Base-by-base conservation (phyloP, 75 land plant species). In the Selaginella tamariscina region DNA sequence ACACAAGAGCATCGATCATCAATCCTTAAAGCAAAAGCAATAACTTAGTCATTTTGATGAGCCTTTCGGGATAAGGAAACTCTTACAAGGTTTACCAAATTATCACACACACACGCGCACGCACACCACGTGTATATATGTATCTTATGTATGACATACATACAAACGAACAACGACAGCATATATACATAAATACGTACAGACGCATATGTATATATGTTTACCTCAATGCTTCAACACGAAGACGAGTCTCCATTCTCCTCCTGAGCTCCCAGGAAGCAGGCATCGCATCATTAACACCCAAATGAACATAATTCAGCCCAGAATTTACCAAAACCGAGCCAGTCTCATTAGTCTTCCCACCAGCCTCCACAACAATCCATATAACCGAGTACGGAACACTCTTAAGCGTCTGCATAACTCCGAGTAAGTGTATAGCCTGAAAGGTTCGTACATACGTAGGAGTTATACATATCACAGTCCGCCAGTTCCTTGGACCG, bases 321-420 rank as follows among this genome's bases (percentile, higher is more conserved):
- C 83, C 70, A 1, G 95, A 83, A 60, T 73, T 66, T 11, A 66
- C 56, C 32, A 92, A 44, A 23, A 92, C 20, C 11, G 76, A 32
- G 13, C 81, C 82, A 15, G 98, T 92, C 78, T 92, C 98, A 56
- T 81, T 83, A 1, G 84, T 68, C 2, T 24, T 44, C 0, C 90
- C 90, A 27, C 86, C 95, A 30, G 98, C 98, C 66, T 92, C 98
- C 0, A 89, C 82, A 13, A 92, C 98, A 65, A 92, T 84, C 98
- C 95, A 92, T 0, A 82, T 82, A 1, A 92, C 70, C 22, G 77
- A 80, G 56, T 80, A 82, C 2, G 89, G 95, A 29, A 81, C 79
- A 57, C 75, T 72, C 77, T 79, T 77, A 29, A 92, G 69, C 29
- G 90, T 82, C 72, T 92, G 95, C 74, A 83, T 70, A 65, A 92